These are phyloP conservation scores for Fomitopsis pinicola DNA, from an alignment of 1,284 basidiomycete genomes.

Conservation along the genomic window DNA sequence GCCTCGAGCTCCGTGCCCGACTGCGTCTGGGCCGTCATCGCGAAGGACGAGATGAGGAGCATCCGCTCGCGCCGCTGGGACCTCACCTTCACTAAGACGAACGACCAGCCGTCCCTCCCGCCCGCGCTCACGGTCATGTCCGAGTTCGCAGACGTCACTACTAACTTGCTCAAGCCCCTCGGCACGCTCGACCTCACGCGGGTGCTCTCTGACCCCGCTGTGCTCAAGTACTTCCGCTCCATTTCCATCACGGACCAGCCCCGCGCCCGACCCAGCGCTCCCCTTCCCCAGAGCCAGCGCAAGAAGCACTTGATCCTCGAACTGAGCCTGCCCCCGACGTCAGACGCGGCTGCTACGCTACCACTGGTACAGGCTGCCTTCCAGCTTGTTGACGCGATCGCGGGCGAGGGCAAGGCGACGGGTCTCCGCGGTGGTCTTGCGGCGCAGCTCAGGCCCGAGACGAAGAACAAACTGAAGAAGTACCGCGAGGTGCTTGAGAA, in stretches of 20 bases:
- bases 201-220: constrained; percentile 57
- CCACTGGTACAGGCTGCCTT: constrained; percentile 67
- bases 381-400: constrained; percentile 62
- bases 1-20: constrained; percentile 38
- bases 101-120: constrained; percentile 62
- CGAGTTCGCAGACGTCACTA: constrained; percentile 80
- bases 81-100: constrained; percentile 77
- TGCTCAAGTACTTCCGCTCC: constrained; percentile 75
- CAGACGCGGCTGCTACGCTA: constrained; percentile 44
- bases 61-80: constrained; percentile 80
- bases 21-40: constrained; percentile 82
- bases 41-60: constrained; percentile 69
- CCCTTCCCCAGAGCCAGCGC: constrained; percentile 43
- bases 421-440: constrained; percentile 21
- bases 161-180: constrained; percentile 67
- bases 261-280: constrained; percentile 55
- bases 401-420: constrained; percentile 42
- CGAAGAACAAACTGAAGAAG: constrained; percentile 69
- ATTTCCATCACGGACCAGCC: constrained; percentile 86
- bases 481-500: constrained; percentile 64
- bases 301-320: constrained; percentile 73
- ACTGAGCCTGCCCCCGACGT: constrained; percentile 51
- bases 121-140: constrained; percentile 68
- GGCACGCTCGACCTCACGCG: constrained; percentile 51
- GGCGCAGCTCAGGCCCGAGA: constrained; percentile 68